Evolutionary conservation across 2,329 filamentous ascomycete genomes (phyloP), one percentile per base, ranked within the genome.

Genomic region (Paecilomyces formosus): DNA sequence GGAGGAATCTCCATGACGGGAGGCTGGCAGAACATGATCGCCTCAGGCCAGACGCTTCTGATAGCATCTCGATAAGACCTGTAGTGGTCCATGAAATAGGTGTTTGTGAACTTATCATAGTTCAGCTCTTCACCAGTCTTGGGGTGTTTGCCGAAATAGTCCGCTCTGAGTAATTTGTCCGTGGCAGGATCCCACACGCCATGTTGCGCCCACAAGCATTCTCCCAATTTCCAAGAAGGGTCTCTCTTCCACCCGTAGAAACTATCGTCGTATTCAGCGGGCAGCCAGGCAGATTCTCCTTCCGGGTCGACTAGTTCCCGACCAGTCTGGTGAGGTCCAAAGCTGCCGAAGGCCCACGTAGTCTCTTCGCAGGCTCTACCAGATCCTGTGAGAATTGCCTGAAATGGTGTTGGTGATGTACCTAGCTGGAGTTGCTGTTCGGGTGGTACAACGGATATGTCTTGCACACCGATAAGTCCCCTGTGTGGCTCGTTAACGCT

Each of bases 181-280:
- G 83, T 88, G 3, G 80, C 77, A 5, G 89, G 87, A 69, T 99
- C 91, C 94, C 94, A 99, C 5, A 99, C 85, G 1, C 92, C 93
- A 72, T 99, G 92, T 69, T 97, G 93, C 3, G 94, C 93, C 94
- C 94, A 99, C 49, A 99, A 73, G 68, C 94, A 97, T 73, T 95
- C 86, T n/a, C 94, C 94, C 18, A 99, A 78, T 72, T 88, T 92
- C 94, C 94, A 99, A 7, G 81, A 87, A 0, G 89, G 82, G 68
- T 96, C 90, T 63, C 94, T 85, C 70, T 89, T 92, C 86, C 90
- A 99, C 35, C 90, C 90, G 72, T 99, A 99, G 63, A 86, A 84
- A 12, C 85, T 87, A 64, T 99, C 94, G 67, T 96, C 88, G 70
- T 93, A 91, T 59, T 85, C 86, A n/a, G 79, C 78, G 1, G 90